Evolutionary conservation across 768 basidiomycete species (phyloP).

Genomic region (Mycena galericulata): DNA sequence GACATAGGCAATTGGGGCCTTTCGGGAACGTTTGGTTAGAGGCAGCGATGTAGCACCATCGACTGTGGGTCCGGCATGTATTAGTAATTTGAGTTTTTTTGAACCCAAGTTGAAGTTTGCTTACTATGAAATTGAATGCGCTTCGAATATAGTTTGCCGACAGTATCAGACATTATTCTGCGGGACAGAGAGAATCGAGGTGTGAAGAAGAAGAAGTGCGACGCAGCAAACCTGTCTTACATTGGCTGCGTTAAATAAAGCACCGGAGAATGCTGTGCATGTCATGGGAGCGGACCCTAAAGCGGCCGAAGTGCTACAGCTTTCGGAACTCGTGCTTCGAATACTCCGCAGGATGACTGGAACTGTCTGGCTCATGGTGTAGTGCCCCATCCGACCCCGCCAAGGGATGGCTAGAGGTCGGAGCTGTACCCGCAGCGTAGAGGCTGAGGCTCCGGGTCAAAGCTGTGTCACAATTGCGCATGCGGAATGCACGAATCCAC

Average conservation of each 20-base stretch:
- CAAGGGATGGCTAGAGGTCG: not conserved
- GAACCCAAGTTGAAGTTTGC: not conserved
- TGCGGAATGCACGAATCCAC: not conserved
- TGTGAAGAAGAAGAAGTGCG: not conserved
- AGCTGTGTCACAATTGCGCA: constrained; percentile 8
- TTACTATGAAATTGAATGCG: constrained; percentile 34
- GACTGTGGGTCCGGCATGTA: constrained; percentile 7
- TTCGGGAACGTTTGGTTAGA: constrained; percentile 1
- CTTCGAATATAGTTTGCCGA: constrained; percentile 15
- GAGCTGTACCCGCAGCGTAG: not conserved
- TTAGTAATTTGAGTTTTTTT: too few species aligned
- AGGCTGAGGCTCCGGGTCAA: too few species aligned
- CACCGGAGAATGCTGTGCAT: constrained; percentile 14
- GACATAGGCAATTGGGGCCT: constrained; percentile 22
- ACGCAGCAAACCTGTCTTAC: not conserved
- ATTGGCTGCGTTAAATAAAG: not conserved
- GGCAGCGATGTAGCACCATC: constrained; percentile 24
- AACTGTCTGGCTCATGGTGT: not conserved
- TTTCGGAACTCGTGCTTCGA: constrained; percentile 24
- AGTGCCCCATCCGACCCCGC: not conserved
- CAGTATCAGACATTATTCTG: constrained; percentile 8
- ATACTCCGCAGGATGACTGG: not conserved
- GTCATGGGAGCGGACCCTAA: constrained; percentile 1
- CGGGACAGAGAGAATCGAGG: not conserved
- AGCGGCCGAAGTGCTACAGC: constrained; percentile 19